phyloP scores from a whole-genome alignment of 495 filamentous ascomycete genomes.

The Lepidopterella palustris region DNA sequence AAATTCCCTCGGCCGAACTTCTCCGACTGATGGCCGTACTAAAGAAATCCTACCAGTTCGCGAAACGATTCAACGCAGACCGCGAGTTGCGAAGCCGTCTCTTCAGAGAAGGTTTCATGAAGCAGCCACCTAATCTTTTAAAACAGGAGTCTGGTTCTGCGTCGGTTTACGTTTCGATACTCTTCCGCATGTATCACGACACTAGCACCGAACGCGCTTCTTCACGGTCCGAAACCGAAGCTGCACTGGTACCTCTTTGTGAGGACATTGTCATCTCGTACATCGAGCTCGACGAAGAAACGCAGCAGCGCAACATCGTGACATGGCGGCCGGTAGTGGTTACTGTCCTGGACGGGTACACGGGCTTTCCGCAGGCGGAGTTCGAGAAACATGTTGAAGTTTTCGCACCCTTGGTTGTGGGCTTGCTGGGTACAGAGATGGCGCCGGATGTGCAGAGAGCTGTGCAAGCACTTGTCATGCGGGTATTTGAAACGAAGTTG shows the following conservation, averaged over 20 bases:
- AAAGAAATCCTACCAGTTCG: conserved; percentile 92
- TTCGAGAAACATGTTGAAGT: conserved; percentile 71
- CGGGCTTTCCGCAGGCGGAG: conserved; percentile 73
- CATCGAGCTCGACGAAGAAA: conserved; percentile 79
- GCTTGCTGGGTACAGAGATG: conserved; percentile 75
- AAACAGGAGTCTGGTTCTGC: conserved; percentile 95
- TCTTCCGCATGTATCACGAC: conserved; percentile 96
- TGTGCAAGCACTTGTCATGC: conserved; percentile 64
- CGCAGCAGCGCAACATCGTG: conserved; percentile 88
- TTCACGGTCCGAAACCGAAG: conserved; percentile 74
- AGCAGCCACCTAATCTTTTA: conserved; percentile 94
- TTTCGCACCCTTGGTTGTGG: conserved; percentile 82
- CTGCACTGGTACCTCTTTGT: conserved; percentile 87
- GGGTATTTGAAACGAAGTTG: conserved; percentile 76
- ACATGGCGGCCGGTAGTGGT: conserved; percentile 97
- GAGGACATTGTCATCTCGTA: conserved; percentile 85
- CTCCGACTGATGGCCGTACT: conserved; percentile 87
- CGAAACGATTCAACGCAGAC: conserved; percentile 93
- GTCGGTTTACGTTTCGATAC: conserved; percentile 85
- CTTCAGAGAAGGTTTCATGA: conserved; percentile 99
- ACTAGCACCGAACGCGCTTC: conserved; percentile 71
- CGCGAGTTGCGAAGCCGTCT: conserved; percentile 90
- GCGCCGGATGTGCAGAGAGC: conserved; percentile 69
- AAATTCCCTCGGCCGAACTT: conserved; percentile 83
- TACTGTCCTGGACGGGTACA: conserved; percentile 93